Conservation (phyloP, 805 yeast species). For the Lachancea cidri region DNA sequence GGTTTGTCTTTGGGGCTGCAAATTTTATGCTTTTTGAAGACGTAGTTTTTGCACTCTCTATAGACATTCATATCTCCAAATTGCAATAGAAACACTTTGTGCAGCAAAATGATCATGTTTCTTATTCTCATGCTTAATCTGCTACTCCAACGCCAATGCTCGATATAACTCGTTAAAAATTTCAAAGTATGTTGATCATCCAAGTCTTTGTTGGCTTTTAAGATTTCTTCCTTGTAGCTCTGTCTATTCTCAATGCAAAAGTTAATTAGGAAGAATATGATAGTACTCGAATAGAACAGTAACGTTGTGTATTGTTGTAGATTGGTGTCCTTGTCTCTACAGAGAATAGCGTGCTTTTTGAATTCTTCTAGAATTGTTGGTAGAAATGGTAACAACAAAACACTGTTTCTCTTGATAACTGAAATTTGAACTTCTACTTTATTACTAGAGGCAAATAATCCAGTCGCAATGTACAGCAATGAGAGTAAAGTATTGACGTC, state of each 20-base stretch:
- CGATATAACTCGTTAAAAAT: constrained; percentile 45
- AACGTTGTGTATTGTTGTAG: constrained; percentile 17
- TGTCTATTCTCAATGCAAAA: constrained; percentile 21
- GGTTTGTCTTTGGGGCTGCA: constrained; percentile 23
- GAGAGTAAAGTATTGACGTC: constrained; percentile 13
- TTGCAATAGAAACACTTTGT: constrained; percentile 50
- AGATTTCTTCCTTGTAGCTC: constrained; percentile 5
- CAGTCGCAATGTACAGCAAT: constrained; percentile 26
- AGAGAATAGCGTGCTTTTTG: constrained; percentile 18
- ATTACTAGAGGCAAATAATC: constrained; percentile 14
- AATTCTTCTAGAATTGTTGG: constrained; percentile 15
- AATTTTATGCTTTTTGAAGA: constrained; percentile 38
- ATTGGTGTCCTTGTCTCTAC: constrained; percentile 21
- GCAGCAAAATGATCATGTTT: constrained; percentile 47
- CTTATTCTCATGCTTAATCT: constrained; percentile 45
- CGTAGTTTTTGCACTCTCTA: constrained; percentile 41
- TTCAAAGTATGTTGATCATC: constrained; percentile 28
- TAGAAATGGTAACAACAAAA: constrained; percentile 14
- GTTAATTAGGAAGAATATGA: constrained; percentile 19
- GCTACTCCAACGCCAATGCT: constrained; percentile 61
- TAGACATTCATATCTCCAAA: constrained; percentile 53
- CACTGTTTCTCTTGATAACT: constrained; percentile 20
- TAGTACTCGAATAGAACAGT: constrained; percentile 25
- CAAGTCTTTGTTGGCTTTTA: constrained; percentile 11
- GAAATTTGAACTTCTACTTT: constrained; percentile 15